A percentile compares a stretch with the other conserved stretches of the same genome.
phyloP scores from a whole-genome alignment of 306 rosid genomes.

The Corylus americana region DNA sequence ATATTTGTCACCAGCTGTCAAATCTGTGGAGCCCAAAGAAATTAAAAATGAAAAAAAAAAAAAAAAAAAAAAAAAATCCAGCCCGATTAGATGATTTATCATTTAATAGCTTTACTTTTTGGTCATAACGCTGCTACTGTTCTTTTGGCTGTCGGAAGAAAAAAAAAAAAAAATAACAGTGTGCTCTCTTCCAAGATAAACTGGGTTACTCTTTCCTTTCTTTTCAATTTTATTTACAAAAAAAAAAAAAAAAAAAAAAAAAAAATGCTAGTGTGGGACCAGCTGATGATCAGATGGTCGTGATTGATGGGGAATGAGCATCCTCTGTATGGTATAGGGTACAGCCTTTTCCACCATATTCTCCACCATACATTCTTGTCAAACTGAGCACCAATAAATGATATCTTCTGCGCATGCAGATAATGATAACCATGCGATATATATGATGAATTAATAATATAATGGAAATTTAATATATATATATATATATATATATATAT shows the following conservation, averaged over 20 bases:
- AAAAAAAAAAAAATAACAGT: background rate
- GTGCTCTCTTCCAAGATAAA: background rate
- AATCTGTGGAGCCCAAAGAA: slow-evolving; percentile 22
- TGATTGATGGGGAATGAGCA: slow-evolving; percentile 35
- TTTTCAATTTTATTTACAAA: no score
- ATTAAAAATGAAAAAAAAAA: slow-evolving; percentile 2
- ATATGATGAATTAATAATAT: background rate
- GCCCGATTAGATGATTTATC: slow-evolving; percentile 19
- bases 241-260: no score
- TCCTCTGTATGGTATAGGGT: slow-evolving; percentile 35
- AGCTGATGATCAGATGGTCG: slow-evolving; percentile 28
- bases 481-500: background rate
- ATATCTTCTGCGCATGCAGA: slow-evolving; percentile 21
- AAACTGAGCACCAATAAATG: slow-evolving; percentile 52
- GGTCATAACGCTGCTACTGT: slow-evolving; percentile 16
- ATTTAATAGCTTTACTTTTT: slow-evolving; percentile 20
- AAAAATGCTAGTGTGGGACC: slow-evolving; percentile 18
- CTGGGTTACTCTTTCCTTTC: background rate
- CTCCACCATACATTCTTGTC: slow-evolving; percentile 57
- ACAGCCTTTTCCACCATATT: slow-evolving; percentile 46
- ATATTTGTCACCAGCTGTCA: slow-evolving; percentile 10
- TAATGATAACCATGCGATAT: slow-evolving; percentile 23
- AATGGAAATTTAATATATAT: slow-evolving; percentile 1
- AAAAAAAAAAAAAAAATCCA: slow-evolving; percentile 23
- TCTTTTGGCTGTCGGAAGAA: slow-evolving; percentile 29